Conservation (phyloP, 805 yeast genomes). For the Hyphopichia homilentoma region DNA sequence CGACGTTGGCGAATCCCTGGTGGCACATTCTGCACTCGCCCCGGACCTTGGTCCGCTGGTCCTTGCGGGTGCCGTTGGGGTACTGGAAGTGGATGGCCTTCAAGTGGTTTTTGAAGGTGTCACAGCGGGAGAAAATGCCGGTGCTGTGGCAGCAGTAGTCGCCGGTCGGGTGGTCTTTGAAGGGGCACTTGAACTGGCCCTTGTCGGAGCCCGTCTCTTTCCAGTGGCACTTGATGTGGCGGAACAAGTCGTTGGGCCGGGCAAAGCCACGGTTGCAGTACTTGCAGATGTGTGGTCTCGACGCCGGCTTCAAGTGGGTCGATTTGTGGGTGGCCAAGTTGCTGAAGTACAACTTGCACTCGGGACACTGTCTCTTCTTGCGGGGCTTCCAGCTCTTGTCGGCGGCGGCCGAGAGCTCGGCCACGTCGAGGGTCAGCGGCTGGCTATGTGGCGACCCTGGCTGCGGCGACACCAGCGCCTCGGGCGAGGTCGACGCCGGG, state of each 20-base stretch:
- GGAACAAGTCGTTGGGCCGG: conserved; percentile 77
- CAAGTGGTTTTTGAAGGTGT: conserved; percentile 86
- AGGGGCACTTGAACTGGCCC: conserved; percentile 79
- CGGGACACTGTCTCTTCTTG: conserved; percentile 69
- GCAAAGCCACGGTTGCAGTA: conserved; percentile 84
- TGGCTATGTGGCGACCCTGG: background rate
- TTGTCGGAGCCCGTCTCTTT: conserved; percentile 66
- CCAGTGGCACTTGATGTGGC: conserved; percentile 86
- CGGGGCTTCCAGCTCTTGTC: conserved; percentile 40
- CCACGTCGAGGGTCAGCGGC: background rate
- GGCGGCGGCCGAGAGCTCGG: conserved; percentile 4
- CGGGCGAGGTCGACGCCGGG: conserved; percentile 1
- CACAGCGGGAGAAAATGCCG: conserved; percentile 86
- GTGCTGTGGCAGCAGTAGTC: conserved; percentile 67
- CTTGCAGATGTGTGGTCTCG: conserved; percentile 75
- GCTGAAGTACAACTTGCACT: conserved; percentile 63
- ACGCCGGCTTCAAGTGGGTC: conserved; percentile 67
- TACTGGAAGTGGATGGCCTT: conserved; percentile 87
- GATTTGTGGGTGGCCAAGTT: conserved; percentile 82
- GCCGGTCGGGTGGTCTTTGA: conserved; percentile 26
- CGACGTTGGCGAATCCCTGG: conserved; percentile 59
- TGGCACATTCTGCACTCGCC: conserved; percentile 84
- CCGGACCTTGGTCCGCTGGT: conserved; percentile 59
- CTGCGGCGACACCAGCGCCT: conserved; percentile 1
- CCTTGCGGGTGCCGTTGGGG: conserved; percentile 82